Base-by-base conservation (phyloP, 176 grass and related monocot genomes). In the Paspalum notatum region DNA sequence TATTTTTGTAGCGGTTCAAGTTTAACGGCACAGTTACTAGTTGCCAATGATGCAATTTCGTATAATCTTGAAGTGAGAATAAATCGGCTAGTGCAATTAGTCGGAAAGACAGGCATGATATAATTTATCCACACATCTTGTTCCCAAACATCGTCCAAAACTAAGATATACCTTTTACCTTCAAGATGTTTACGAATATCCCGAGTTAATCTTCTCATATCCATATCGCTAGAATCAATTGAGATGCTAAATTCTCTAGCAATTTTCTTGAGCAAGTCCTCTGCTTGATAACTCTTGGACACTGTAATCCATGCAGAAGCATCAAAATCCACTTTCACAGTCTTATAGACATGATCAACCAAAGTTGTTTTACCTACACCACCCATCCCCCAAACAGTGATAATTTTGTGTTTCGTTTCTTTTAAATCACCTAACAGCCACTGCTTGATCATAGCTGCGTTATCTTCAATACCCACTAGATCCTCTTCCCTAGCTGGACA, bases 61-160 rank as follows among this genome's bases (percentile, higher is more conserved):
- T n/a, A 20, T 1, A 58, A 52, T 66, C 76, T 79, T 53, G 76
- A 79, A 41, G 76, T 79, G 12, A 79, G 12, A 41, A 79, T 27
- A 41, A 79, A 40, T 41, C 76, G 46, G 18, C 60, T 18, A 0
- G 4, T 41, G 9, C 18, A 79, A 0, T 66, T 22, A 17, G 5
- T 53, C 4, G 66, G 65, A 46, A 80, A 70, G 4, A 43, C n/a
- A 6, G 20, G 21, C 65, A 44, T 70, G 41, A 68, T 80, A n/a
- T n/a, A n/a, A n/a, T 45, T 38, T 5, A 69, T 58, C 65, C 78
- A 80, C 4, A 69, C 3, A 20, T 70, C 32, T 0, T 10, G 0
- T n/a, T 9, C 41, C 65, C 78, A 70, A 0, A 80, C 22, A 56
- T 80, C 78, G n/a, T n/a, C n/a, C n/a, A n/a, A n/a, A n/a, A n/a